A percentile compares a stretch with the other conserved stretches of the same genome.
phyloP scores from a whole-genome alignment of 1,284 basidiomycete species.

The Xerocomus minutiporus region DNA sequence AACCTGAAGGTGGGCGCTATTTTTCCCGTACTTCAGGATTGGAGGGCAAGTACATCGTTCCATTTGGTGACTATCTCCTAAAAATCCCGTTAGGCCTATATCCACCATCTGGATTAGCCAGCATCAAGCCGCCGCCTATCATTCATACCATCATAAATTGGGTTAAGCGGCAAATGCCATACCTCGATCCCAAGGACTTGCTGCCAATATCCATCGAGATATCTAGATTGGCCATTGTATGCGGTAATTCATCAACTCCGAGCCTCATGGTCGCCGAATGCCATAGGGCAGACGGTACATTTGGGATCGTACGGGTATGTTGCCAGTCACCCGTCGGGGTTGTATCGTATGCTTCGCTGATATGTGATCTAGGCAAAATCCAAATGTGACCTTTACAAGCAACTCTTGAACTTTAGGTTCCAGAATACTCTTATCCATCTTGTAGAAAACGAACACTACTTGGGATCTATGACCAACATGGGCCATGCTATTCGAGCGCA shows the following conservation, averaged over 20 bases:
- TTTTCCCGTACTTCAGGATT: constrained; percentile 27
- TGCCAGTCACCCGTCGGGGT: constrained; percentile 2
- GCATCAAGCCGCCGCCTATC: constrained; percentile 41
- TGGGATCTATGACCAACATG: constrained; percentile 57
- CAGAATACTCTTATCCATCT: constrained; percentile 60
- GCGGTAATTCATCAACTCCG: constrained; percentile 82
- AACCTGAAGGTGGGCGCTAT: constrained; percentile 15
- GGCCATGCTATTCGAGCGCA: constrained; percentile 62
- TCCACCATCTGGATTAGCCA: constrained; percentile 33
- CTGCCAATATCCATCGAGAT: constrained; percentile 77
- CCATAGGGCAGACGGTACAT: constrained; percentile 66
- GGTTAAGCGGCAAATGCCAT: constrained; percentile 59
- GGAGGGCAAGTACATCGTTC: constrained; percentile 21
- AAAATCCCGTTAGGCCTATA: constrained; percentile 23
- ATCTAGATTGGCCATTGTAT: constrained; percentile 70
- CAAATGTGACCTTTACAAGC: constrained; percentile 75
- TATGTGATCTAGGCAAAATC: constrained; percentile 60
- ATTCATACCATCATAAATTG: constrained; percentile 45
- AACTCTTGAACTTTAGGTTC: constrained; percentile 69
- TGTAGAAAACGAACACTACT: constrained; percentile 74
- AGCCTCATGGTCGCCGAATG: constrained; percentile 79
- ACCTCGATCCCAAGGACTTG: constrained; percentile 71
- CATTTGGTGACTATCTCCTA: constrained; percentile 14
- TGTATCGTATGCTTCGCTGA: constrained; percentile 5
- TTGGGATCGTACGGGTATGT: constrained; percentile 71